Base-by-base conservation (phyloP, 1,139 yeast species). In the Saccharomycopsis crataegensis region DNA sequence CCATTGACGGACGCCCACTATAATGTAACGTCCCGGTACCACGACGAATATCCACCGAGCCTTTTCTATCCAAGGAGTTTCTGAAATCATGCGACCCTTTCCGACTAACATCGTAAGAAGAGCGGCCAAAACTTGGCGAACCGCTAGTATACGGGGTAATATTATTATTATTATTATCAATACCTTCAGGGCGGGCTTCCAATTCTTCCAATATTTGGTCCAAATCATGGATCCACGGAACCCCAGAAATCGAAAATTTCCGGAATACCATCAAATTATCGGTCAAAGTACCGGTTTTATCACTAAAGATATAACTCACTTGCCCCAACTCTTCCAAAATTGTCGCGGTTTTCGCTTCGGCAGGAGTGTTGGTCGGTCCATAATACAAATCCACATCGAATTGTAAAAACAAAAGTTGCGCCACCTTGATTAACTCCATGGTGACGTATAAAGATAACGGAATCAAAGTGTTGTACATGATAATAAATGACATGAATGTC, bases 311-410 rank as follows among this genome's bases (percentile, higher is more conserved):
- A 64, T 91, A 91, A 52, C 96, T 84, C 0, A 94, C 98, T 66
- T 94, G 99, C 2, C 99, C 99, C 61, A 94, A 73, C 68, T 94
- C 99, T 66, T 94, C 99, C 60, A 93, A 77, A 61, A 93, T 90
- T 0, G 98, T 88, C 0, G 98, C 96, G 0, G 99, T 91, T 63
- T 91, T 84, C 0, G 96, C 96, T 63, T 87, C 96, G 47, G 96
- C 94, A 0, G 96, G 96, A 0, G 96, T 93, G 63, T 93, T 81
- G 4, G 90, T 77, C 45, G 80, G 86, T 17, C 73, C 77, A 65
- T 93, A 90, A 64, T 93, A 94, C 96, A 94, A 89, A 67, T 94
- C 99, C 51, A 93, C 79, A 69, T 94, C 99, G 77, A 80, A 82
- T 65, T 89, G 96, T 62, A 94, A 72, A 58, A 91, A 73, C 46